Evolutionary conservation across 495 filamentous ascomycete species (phyloP).

Genomic region (Aspergillus wentii): DNA sequence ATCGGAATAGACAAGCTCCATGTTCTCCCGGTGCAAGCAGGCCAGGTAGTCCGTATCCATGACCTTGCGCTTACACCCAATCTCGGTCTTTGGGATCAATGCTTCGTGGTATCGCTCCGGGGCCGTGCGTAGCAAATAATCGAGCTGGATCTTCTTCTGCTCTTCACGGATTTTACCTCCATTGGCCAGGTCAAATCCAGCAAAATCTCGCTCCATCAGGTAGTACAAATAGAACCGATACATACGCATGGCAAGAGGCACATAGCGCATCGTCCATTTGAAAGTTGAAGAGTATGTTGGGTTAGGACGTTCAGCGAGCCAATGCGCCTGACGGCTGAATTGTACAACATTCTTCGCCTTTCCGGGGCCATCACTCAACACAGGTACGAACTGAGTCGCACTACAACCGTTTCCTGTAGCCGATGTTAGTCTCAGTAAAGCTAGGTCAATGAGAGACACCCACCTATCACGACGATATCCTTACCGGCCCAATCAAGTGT

Average conservation of each 20-base stretch:
- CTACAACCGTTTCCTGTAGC: conserved; percentile 38
- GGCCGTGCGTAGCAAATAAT: too few relatives aligned
- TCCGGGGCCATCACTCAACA: conserved; percentile 18
- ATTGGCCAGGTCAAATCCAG: too few relatives aligned
- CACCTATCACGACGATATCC: conserved; percentile 52
- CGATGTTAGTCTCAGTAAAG: not conserved
- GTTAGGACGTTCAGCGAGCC: conserved; percentile 36
- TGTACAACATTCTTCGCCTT: conserved; percentile 39
- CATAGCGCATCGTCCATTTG: too few relatives aligned
- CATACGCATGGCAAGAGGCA: too few relatives aligned
- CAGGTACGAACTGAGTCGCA: conserved; percentile 39
- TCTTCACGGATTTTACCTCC: too few relatives aligned
- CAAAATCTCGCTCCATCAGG: too few relatives aligned
- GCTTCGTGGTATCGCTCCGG: too few relatives aligned
- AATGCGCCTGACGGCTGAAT: conserved; percentile 48
- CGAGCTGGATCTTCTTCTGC: too few relatives aligned
- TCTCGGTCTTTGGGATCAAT: too few relatives aligned
- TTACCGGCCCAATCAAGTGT: conserved; percentile 50
- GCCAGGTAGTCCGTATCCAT: conserved; percentile 46
- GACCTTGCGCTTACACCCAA: too few relatives aligned
- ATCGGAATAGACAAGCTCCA: conserved; percentile 43
- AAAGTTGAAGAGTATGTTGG: conserved; percentile 30
- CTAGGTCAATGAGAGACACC: too few relatives aligned
- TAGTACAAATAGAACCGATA: too few relatives aligned
- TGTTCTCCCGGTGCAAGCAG: conserved; percentile 35